Base-by-base conservation (phyloP, 768 basidiomycete species). In the Tylopilus felleus region DNA sequence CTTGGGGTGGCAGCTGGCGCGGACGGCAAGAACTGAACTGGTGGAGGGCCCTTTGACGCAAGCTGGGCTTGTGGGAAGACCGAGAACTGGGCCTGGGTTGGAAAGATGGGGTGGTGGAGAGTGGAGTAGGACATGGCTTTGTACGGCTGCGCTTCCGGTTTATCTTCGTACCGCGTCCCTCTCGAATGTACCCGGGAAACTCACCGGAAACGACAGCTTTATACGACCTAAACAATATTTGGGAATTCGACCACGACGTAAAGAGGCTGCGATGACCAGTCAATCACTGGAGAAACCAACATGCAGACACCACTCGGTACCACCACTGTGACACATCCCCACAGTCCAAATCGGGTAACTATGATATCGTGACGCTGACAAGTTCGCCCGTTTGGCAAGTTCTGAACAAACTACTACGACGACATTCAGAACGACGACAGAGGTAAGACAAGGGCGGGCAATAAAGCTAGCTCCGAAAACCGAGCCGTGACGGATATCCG, bases 121-220 rank as follows among this genome's bases (percentile, higher is more conserved):
- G 68, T 55, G 47, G 64, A 59, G 55, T 72, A 70, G 45, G 70
- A 70, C 68, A 68, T 69, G 60, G 51, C 45, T 31, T 46, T 46
- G 55, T 38, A 41, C 36, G 27, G 19, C 17, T 9, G 23, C 23
- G 28, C 48, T 56, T 54, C 60, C 56, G 57, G 60, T 58, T 65
- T 62, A 54, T 64, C 57, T 62, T 64, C 63, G 63, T 57, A 5
- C 27, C 22, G n/a, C 10, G 33, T 27, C 41, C 21, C 13, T 29
- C 19, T 17, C 36, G 23, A 60, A 22, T 42, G 21, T 47, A 49
- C n/a, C 60, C 52, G 55, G 19, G 27, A 19, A 19, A 12, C 42
- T 8, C 36, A 33, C 36, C 33, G 40, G 36, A 17, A 39, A 25
- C 38, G 21, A 38, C 19, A 23, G 14, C 46, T 13, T 48, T 9